Base-by-base conservation (phyloP, 2,329 filamentous ascomycete species). In the Colletotrichum scovillei region DNA sequence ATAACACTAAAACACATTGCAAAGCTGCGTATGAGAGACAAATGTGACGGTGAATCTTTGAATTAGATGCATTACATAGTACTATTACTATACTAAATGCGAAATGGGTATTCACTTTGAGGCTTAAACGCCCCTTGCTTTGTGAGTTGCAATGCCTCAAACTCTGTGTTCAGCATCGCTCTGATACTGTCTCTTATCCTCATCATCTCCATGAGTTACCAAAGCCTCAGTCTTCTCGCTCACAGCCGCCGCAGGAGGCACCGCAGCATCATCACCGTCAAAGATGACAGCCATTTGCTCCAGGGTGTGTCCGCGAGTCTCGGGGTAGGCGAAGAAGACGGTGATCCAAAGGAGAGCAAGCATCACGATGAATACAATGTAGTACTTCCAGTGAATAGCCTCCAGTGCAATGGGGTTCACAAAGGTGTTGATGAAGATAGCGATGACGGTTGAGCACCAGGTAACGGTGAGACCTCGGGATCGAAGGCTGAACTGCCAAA, bases 351-450 rank as follows among this genome's bases (percentile, higher is more conserved):
- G 59, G 6, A 71, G 52, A 0, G 69, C 70, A n/a, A 82, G 77
- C 1, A 80, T 77, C 0, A 78, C 82, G 26, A 84, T 82, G 76
- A 84, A 85, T 12, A 87, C 83, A 8, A 86, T 82, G 68, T 86
- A 87, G 69, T 84, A 86, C 75, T 81, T 84, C 85, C 85, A 87
- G 0, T 75, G 76, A 42, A 86, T 83, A 1, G 78, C 78, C 0
- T 83, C 81, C 63, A 86, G 79, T 0, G 82, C 84, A 11, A 87
- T 82, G 0, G 84, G 84, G 49, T 86, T 87, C 11, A 84, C 83
- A 56, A 84, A 84, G 38, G 78, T 78, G 64, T 81, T 82, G 58
- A 74, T 72, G 56, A 70, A 65, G 30, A 74, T 62, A 38, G 69
- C 70, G 53, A 73, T 6, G 53, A 74, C 53, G 9, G 56, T 63